phyloP scores from a whole-genome alignment of 2,329 filamentous ascomycete genomes.

The Thermoascus crustaceus region DNA sequence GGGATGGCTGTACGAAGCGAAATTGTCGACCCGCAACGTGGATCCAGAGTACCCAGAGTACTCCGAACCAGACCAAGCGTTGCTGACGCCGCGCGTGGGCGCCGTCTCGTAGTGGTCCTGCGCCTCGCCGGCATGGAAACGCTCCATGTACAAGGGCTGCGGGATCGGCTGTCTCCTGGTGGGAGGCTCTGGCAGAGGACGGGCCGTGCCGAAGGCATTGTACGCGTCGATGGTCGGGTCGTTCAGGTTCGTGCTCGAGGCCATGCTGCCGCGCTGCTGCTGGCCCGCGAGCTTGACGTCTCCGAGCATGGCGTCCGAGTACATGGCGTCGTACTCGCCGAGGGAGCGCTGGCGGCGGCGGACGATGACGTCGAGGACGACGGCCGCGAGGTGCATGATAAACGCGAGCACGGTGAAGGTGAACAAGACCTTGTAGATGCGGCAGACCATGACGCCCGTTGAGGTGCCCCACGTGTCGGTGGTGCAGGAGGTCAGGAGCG shows the following conservation, averaged over 20 bases:
- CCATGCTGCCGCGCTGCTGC: conserved; percentile 16
- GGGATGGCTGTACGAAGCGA: conserved; percentile 17
- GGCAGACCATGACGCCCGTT: conserved; percentile 48
- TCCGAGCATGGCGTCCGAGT: conserved; percentile 21
- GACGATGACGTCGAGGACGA: conserved; percentile 45
- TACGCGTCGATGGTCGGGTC: conserved; percentile 5
- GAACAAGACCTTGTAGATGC: conserved; percentile 54
- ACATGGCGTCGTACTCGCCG: conserved; percentile 44
- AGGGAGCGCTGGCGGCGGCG: conserved; percentile 35
- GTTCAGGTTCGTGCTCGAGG: conserved; percentile 4
- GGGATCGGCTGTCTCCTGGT: conserved; percentile 3
- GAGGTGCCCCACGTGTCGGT: conserved; percentile 45
- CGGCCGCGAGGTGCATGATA: conserved; percentile 39
- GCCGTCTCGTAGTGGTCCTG: conserved; percentile 21
- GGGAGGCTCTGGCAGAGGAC: conserved; percentile 7
- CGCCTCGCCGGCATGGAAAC: conserved; percentile 18
- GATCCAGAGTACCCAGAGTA: conserved; percentile 8
- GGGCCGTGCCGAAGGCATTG: conserved; percentile 10
- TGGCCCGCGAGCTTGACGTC: conserved; percentile 32
- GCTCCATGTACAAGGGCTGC: conserved; percentile 10
- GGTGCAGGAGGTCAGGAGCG: conserved; percentile 45
- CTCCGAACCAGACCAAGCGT: too few relatives aligned
- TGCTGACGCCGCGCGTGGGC: conserved; percentile 13
- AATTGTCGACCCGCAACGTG: conserved; percentile 16
- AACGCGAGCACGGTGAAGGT: conserved; percentile 44